A percentile compares a stretch with the other conserved stretches of the same genome.
These are phyloP conservation scores for Aspergillus ibericus DNA, from an alignment of 2,329 filamentous ascomycete species.

Conservation along the genomic window DNA sequence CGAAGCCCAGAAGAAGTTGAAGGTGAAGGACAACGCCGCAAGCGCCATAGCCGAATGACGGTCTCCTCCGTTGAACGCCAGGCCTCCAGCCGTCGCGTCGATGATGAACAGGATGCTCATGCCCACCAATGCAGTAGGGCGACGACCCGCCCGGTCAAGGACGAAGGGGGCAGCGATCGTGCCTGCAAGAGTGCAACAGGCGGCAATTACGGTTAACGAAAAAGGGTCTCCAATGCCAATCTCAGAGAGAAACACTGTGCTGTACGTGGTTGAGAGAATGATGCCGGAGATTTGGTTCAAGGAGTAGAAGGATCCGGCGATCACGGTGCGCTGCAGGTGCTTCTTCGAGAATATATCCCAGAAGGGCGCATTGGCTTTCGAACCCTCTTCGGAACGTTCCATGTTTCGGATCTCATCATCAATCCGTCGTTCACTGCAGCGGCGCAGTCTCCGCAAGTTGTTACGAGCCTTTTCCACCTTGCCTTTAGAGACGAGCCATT, in stretches of 20 bases:
- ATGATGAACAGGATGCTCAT: constrained; percentile 36
- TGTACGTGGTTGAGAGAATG: constrained; percentile 40
- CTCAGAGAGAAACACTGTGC: constrained; percentile 39
- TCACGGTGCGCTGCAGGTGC: constrained; percentile 38
- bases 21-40: constrained; percentile 36
- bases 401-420: constrained; percentile 36
- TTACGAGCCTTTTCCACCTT: constrained; percentile 29
- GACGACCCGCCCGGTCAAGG: constrained; percentile 36
- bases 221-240: constrained; percentile 36
- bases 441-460: constrained; percentile 34
- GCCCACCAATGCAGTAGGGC: constrained; percentile 37
- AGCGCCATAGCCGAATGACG: constrained; percentile 28
- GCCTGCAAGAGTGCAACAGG: constrained; percentile 38
- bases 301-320: constrained; percentile 37
- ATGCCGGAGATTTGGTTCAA: constrained; percentile 40
- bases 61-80: constrained; percentile 32
- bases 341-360: constrained; percentile 39
- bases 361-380: constrained; percentile 28
- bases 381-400: constrained; percentile 25
- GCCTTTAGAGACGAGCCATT: constrained; percentile 35
- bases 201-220: constrained; percentile 36
- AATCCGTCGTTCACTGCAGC: constrained; percentile 31
- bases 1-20: constrained; percentile 41
- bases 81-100: constrained; percentile 33
- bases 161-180: constrained; percentile 38